Evolutionary conservation across 495 filamentous ascomycete species (phyloP), one percentile per base, ranked within the genome.

Genomic region (Acidiella bohemica): DNA sequence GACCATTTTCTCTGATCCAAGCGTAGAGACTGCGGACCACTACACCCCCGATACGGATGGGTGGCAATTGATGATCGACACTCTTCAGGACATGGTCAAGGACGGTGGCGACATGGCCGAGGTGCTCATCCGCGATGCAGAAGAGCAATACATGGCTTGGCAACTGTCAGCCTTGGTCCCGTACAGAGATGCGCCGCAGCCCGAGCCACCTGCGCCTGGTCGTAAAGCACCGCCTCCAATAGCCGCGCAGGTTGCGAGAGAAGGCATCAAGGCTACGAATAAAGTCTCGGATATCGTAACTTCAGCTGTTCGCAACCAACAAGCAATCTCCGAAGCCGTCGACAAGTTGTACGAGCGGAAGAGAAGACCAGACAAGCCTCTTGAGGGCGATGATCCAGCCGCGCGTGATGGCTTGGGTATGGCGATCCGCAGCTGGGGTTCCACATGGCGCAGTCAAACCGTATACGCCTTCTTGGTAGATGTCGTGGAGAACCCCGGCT

Each of bases 181-280:
- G 2, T 97, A 84, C 80, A 67, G 71, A 1, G 66, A 63, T 32
- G 63, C 80, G 1, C 66, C 70, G 3, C 53, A 61, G 27, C 49
- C 70, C 34, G 48, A 55, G 17, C 53, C 58, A 25, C 11, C 37
- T 5, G 68, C 60, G 33, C 40, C 52, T 5, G 70, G 66, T 48
- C 58, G 56, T 17, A 75, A 68, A 41, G 47, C 53, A 19, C 59
- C 61, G 7, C 68, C 71, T 17, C 67, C 66, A 20, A 67, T 67
- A 18, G 70, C 72, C 34, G 71, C 66, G 11, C 58, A 68, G 26
- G 70, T 75, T 6, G 80, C 70, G 4, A 65, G 76, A 30, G 85
- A 93, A 55, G 84, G 88, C 6, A 73, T 95, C 47, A 85, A 79
- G 46, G 70, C 75, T 7, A 67, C 78, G 9, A 90, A 83, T 47